phyloP scores from a whole-genome alignment of 2,329 filamentous ascomycete genomes.

The Stachybotrys chlorohalonatus region DNA sequence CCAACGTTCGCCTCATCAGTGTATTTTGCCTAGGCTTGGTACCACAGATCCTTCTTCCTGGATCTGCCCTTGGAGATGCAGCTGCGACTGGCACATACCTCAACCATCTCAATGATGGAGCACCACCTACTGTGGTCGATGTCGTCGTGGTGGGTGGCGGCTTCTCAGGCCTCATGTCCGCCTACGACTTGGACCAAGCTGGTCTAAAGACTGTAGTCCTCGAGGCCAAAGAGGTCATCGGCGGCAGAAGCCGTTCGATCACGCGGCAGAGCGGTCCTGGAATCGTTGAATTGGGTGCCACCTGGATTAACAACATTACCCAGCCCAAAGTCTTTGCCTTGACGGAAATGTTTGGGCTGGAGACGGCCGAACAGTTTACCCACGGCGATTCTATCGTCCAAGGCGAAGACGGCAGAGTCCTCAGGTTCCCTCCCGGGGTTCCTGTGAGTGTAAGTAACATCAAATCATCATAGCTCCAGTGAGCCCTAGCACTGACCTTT shows the following conservation, averaged over 20 bases:
- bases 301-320: conserved; percentile 8
- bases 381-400: conserved; percentile 4
- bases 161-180: conserved; percentile 5
- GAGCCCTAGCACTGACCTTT: not conserved
- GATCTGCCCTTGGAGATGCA: not conserved
- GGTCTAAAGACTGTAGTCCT: not conserved
- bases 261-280: conserved; percentile 1
- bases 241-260: conserved; percentile 3
- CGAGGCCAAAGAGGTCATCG: conserved; percentile 1
- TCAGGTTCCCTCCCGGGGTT: not conserved
- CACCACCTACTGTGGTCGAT: conserved; percentile 1
- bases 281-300: conserved; percentile 6
- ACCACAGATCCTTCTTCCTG: not conserved
- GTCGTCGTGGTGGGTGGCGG: conserved; percentile 7
- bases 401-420: not conserved
- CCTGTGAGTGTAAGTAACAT: not conserved
- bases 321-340: conserved; percentile 4
- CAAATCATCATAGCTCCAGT: not conserved
- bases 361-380: conserved; percentile 5
- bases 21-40: too few species aligned
- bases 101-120: not conserved
- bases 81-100: not conserved
- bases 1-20: not conserved
- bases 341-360: conserved; percentile 4
- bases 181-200: conserved; percentile 1